Conservation (phyloP, 768 basidiomycete genomes). For the Termitomyces sp. region DNA sequence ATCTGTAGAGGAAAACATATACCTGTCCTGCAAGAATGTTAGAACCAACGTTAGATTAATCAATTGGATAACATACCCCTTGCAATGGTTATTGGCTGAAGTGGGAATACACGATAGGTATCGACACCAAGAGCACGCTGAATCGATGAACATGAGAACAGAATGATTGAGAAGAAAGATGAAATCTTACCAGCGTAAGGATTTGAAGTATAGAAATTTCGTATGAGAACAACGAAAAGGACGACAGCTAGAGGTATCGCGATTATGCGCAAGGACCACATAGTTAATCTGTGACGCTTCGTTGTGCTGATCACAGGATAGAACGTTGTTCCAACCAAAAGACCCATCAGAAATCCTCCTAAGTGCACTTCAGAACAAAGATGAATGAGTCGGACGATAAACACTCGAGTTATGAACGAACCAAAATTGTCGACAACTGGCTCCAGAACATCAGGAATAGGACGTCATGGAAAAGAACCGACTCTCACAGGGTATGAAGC, state of each 20-base stretch:
- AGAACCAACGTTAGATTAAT: not conserved
- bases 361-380: constrained; percentile 66
- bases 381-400: not conserved
- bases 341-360: constrained; percentile 81
- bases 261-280: constrained; percentile 68
- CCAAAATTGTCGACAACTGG: constrained; percentile 88
- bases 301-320: constrained; percentile 88
- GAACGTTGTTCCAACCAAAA: constrained; percentile 78
- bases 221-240: constrained; percentile 75
- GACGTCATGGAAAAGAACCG: not conserved
- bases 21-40: constrained; percentile 16
- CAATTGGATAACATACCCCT: constrained; percentile 37
- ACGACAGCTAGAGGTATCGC: constrained; percentile 76
- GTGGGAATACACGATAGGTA: constrained; percentile 91
- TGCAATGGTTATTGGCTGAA: constrained; percentile 62
- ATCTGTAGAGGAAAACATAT: not conserved
- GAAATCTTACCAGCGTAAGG: constrained; percentile 66
- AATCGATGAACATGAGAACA: constrained; percentile 1
- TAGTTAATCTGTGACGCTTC: constrained; percentile 64
- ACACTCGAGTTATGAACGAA: constrained; percentile 24
- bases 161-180: not conserved
- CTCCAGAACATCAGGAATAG: constrained; percentile 7
- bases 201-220: constrained; percentile 89
- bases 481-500: constrained; percentile 70
- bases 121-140: constrained; percentile 84